Percentiles rank a stretch among this genome's conserved stretches.
Evolutionary conservation across 202 grass and related monocot genomes (phyloP).

Genomic region (Digitaria exilis): DNA sequence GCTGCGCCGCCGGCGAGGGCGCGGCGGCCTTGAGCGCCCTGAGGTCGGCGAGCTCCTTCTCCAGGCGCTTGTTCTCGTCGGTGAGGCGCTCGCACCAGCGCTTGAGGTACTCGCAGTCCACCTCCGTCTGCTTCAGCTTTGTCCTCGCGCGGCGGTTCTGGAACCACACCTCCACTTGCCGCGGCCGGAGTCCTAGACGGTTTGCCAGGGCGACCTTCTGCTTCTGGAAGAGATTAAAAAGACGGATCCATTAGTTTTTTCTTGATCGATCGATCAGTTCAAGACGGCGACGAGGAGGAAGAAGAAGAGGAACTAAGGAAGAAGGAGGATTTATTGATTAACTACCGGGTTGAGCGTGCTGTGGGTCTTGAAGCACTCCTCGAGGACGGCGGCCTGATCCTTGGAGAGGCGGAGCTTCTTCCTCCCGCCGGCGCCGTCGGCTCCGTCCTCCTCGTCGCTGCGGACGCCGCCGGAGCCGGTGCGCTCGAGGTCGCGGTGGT

Average conservation of each 20-base stretch:
- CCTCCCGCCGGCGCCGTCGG: slow-evolving; percentile 40
- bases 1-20: background rate
- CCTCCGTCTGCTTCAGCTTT: slow-evolving; percentile 97
- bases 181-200: slow-evolving; percentile 56
- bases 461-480: slow-evolving; percentile 45
- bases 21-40: slow-evolving; percentile 60
- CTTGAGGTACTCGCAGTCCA: slow-evolving; percentile 92
- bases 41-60: slow-evolving; percentile 82
- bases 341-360: slow-evolving; percentile 88
- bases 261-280: too few relatives aligned
- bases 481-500: slow-evolving; percentile 36
- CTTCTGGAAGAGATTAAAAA: slow-evolving; percentile 45
- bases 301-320: background rate
- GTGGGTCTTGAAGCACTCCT: slow-evolving; percentile 84
- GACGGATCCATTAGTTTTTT: too few relatives aligned
- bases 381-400: slow-evolving; percentile 79
- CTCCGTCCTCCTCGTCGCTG: slow-evolving; percentile 55
- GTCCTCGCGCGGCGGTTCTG: slow-evolving; percentile 70
- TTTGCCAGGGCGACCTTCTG: slow-evolving; percentile 71
- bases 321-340: too few relatives aligned
- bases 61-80: slow-evolving; percentile 82
- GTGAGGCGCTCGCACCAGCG: slow-evolving; percentile 84
- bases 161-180: slow-evolving; percentile 91
- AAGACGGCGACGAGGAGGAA: too few relatives aligned
- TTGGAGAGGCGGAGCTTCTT: slow-evolving; percentile 73